These are phyloP conservation scores for Moesziomyces sp. DNA, from an alignment of 1,284 basidiomycete species.

Conservation along the genomic window DNA sequence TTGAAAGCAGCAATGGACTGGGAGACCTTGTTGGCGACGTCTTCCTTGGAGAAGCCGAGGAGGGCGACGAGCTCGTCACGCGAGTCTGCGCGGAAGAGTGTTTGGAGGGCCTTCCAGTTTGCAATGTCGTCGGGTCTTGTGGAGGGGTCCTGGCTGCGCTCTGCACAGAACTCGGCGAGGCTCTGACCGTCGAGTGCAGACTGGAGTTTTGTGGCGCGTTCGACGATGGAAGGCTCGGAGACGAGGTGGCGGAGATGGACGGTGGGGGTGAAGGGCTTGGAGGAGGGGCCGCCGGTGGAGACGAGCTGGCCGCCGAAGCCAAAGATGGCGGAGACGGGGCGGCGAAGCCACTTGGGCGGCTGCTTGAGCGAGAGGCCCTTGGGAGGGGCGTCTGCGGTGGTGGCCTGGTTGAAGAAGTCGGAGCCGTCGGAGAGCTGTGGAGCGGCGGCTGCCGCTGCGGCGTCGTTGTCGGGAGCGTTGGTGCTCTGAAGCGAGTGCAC, in stretches of 20 bases:
- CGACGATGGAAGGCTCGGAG: conserved; percentile 81
- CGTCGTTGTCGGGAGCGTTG: conserved; percentile 72
- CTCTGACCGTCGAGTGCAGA: conserved; percentile 74
- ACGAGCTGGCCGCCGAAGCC: conserved; percentile 91
- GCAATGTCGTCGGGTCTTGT: conserved; percentile 70
- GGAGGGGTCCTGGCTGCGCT: conserved; percentile 54
- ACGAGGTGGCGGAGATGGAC: conserved; percentile 69
- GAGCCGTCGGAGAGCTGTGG: conserved; percentile 74
- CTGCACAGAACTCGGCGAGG: conserved; percentile 62
- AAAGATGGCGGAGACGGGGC: conserved; percentile 84
- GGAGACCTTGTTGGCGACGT: conserved; percentile 81
- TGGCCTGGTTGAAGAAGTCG: conserved; percentile 80
- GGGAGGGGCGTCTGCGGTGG: conserved; percentile 69
- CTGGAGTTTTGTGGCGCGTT: conserved; percentile 80
- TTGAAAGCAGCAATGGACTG: conserved; percentile 80
- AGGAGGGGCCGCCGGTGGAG: conserved; percentile 69
- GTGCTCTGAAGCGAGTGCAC: conserved; percentile 92
- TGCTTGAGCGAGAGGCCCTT: conserved; percentile 70
- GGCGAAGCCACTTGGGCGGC: conserved; percentile 93
- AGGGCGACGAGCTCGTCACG: conserved; percentile 89
- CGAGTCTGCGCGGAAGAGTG: conserved; percentile 88
- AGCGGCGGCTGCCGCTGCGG: conserved; percentile 26
- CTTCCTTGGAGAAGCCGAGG: conserved; percentile 91
- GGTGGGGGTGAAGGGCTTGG: conserved; percentile 67
- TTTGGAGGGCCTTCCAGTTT: conserved; percentile 86